Base-by-base conservation (phyloP, 768 basidiomycete genomes). In the Hydnomerulius pinastri region DNA sequence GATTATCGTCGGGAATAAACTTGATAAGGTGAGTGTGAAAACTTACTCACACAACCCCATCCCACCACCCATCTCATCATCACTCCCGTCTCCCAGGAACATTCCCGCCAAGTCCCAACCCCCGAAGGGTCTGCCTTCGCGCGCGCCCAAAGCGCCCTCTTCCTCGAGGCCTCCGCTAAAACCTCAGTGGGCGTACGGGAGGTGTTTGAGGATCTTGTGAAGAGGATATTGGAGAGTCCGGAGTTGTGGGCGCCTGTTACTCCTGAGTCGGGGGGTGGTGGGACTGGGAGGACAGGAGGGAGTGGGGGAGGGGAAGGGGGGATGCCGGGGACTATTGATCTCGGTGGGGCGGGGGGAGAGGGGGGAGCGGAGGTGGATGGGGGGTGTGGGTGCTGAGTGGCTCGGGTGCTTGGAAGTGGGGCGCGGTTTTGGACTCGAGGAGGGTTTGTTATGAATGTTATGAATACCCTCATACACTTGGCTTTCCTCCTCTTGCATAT, bases 151-250 rank as follows among this genome's bases (percentile, higher is more conserved):
- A 80, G 81, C 15, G 89, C 86, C 17, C 73, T 93, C 38, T 98
- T 98, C 70, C 74, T 98, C 36, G 96, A 98, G 72, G 86, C 92
- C 1, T 91, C 87, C 0, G 96, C 96, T 0, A 98, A 98, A 82
- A 97, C 92, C 0, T 82, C 86, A 7, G 76, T 90, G 0, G 87
- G 88, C 13, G 94, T 98, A 6, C 77, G 76, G 25, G 90, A 92
- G 38, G 83, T 86, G 2, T 87, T 87, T 61, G 71, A 77, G 36
- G 86, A 89, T 46, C 81, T 96, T 6, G 93, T 97, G 18, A 78
- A 81, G 63, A 78, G 79, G 70, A 95, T 96, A 52, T 58, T 95
- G 44, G 89, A 90, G 30, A 91, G 88, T 0, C 90, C 91, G 0
- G 86, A 85, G 65, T 71, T 95, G 41, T 93, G 90, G 90, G 78